Conservation (phyloP, 2,329 filamentous ascomycete species). For the Ophiostoma angusticollis region DNA sequence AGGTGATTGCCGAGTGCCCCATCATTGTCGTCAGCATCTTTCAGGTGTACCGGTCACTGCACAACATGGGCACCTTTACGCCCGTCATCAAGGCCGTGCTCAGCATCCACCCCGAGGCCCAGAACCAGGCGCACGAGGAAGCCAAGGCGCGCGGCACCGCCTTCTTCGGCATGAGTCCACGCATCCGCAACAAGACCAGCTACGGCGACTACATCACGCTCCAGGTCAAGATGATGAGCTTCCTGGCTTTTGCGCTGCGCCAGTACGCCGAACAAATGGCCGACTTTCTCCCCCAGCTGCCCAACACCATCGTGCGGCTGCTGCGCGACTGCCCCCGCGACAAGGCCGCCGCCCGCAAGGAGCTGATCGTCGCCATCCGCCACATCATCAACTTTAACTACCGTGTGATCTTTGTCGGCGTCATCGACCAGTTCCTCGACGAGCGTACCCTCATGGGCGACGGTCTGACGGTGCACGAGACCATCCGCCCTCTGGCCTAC, state of each 20-base stretch:
- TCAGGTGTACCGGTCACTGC: conserved; percentile 67
- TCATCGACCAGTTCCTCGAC: conserved; percentile 90
- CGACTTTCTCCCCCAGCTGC: conserved; percentile 77
- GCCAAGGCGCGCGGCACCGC: conserved; percentile 67
- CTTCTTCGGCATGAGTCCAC: conserved; percentile 84
- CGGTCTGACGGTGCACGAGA: conserved; percentile 91
- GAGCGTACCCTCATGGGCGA: conserved; percentile 91
- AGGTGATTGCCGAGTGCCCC: conserved; percentile 91
- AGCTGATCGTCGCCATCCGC: conserved; percentile 86
- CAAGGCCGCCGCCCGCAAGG: conserved; percentile 86
- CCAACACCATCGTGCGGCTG: conserved; percentile 78
- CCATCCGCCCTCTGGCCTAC: conserved; percentile 87
- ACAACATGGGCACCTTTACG: conserved; percentile 85
- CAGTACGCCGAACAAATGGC: conserved; percentile 77
- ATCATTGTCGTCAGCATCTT: conserved; percentile 99
- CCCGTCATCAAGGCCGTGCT: conserved; percentile 87
- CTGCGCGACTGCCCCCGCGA: conserved; percentile 90
- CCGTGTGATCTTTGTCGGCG: conserved; percentile 81
- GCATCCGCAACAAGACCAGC: conserved; percentile 83
- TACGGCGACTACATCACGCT: conserved; percentile 97
- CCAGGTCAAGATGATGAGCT: conserved; percentile 99
- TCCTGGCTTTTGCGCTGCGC: conserved; percentile 80
- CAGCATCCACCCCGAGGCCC: conserved; percentile 77
- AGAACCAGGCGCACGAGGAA: conserved; percentile 81
- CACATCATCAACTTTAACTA: conserved; percentile 99